Conservation (phyloP, 1,284 basidiomycete species). For the Violaceomyces palustris region DNA sequence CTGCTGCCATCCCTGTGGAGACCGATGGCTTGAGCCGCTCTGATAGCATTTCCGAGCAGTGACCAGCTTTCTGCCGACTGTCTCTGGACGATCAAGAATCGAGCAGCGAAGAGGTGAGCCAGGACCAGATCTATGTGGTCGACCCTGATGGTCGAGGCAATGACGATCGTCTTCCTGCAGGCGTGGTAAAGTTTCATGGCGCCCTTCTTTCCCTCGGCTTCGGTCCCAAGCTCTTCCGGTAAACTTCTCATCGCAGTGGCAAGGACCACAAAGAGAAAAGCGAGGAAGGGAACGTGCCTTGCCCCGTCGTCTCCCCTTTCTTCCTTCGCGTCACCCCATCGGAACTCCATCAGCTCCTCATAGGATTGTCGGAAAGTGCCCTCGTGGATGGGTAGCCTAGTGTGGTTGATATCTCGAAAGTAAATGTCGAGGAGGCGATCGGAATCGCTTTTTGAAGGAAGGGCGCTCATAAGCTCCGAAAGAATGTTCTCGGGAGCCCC, state of each 20-base stretch:
- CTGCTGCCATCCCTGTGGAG: slow-evolving; percentile 84
- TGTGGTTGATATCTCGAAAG: slow-evolving; percentile 70
- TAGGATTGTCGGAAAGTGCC: slow-evolving; percentile 76
- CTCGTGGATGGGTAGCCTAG: slow-evolving; percentile 87
- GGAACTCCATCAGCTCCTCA: slow-evolving; percentile 65
- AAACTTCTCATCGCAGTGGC: slow-evolving; percentile 80
- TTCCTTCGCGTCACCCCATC: slow-evolving; percentile 35
- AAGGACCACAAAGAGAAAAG: slow-evolving; percentile 85
- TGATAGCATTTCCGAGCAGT: slow-evolving; percentile 81
- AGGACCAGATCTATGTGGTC: slow-evolving; percentile 49
- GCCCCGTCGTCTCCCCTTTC: slow-evolving; percentile 59
- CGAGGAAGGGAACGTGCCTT: slow-evolving; percentile 76
- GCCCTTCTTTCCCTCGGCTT: slow-evolving; percentile 36
- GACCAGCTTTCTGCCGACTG: slow-evolving; percentile 92
- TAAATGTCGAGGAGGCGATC: slow-evolving; percentile 44
- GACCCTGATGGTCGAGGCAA: slow-evolving; percentile 40
- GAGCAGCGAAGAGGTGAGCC: slow-evolving; percentile 59
- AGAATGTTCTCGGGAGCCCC: slow-evolving; percentile 43
- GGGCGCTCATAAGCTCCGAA: slow-evolving; percentile 34
- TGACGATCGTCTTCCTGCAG: slow-evolving; percentile 56
- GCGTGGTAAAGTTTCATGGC: slow-evolving; percentile 59
- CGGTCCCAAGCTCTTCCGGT: slow-evolving; percentile 62
- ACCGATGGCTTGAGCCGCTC: slow-evolving; percentile 89
- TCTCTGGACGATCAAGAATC: slow-evolving; percentile 82
- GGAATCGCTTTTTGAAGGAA: slow-evolving; percentile 34